A percentile compares a stretch with the other conserved stretches of the same genome.
These are phyloP conservation scores for Cercospora sojina DNA, from an alignment of 2,329 filamentous ascomycete species.

Conservation along the genomic window DNA sequence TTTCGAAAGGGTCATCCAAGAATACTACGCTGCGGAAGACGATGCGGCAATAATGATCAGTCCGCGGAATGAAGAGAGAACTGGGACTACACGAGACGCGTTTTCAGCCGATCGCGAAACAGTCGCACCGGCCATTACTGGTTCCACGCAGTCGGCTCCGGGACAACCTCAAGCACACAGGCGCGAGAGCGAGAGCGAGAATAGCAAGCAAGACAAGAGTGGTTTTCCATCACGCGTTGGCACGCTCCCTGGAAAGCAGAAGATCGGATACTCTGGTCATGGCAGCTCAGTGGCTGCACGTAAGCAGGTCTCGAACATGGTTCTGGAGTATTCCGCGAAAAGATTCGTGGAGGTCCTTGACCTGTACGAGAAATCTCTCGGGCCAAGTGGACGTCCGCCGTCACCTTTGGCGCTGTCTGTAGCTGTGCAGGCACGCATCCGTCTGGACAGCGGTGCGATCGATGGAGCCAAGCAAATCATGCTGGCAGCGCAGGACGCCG, in stretches of 20 bases:
- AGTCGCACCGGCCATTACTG: neutral
- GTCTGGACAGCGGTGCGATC: slow-evolving; percentile 25
- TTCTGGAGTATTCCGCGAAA: slow-evolving; percentile 28
- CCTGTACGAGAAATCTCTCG: slow-evolving; percentile 28
- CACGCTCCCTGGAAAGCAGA: neutral
- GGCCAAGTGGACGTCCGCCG: slow-evolving; percentile 27
- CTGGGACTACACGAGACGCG: neutral
- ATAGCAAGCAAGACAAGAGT: neutral
- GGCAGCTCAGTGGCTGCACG: neutral
- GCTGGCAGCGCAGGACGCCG: slow-evolving; percentile 30
- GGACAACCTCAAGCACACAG: neutral
- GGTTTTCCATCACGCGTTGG: neutral
- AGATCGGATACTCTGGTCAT: neutral
- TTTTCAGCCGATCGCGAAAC: neutral
- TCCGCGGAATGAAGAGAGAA: neutral
- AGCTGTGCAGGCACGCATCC: slow-evolving; percentile 35
- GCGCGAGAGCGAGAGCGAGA: neutral
- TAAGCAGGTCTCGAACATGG: slow-evolving; percentile 27
- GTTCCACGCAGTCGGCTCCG: neutral
- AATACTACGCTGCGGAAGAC: neutral
- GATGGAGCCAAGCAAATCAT: slow-evolving; percentile 28
- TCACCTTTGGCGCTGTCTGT: slow-evolving; percentile 33
- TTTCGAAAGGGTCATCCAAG: neutral
- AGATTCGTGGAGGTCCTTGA: slow-evolving; percentile 27
- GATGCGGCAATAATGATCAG: neutral